Base-by-base conservation (phyloP, 116 monocot genomes). In the Phalaenopsis hybrid region DNA sequence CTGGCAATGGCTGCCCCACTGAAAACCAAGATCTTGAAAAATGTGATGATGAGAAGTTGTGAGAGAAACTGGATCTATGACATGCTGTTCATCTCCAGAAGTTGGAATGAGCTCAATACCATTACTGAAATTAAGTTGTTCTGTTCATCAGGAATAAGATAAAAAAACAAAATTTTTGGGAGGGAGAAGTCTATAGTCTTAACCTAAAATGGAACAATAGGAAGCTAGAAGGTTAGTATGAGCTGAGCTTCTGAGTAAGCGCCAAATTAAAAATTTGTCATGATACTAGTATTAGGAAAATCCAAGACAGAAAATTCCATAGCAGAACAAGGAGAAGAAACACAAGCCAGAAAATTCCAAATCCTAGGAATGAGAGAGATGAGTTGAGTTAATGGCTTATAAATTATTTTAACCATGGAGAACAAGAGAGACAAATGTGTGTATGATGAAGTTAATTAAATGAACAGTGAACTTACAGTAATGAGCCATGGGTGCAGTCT, bases 1-100 rank as follows among this genome's bases (percentile, higher is more conserved):
- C 4, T 23, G 63, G 63, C 12, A 8, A 63, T 63, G 63, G 72
- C 8, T n/a, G 74, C 6, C 65, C 85, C 86, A 86, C 34, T 88
- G 89, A 81, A 94, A 83, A 79, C 90, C 91, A 58, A 89, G 16
- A 33, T 95, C 92, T 77, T 89, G 86, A 55, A 90, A 79, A 85
- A 86, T 78, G 80, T 82, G 34, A 55, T 82, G 34, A 55, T 55
- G 55, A 65, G 57, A 81, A 74, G 73, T 12, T 41, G 12, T n/a
- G 1, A 81, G 57, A 44, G 58, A 43, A 78, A 44, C 15, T 55
- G 55, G 75, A 21, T 75, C 75, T 45, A 44, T 75, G 0, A 37
- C 21, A 41, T 37, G 11, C 5, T 55, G 15, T 55, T 44, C n/a
- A n/a, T 85, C 81, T 73, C 67, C 55, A 84, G 86, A 33, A 79